phyloP scores from a whole-genome alignment of 805 yeast species.

The Jamesozyma spencerorum region DNA sequence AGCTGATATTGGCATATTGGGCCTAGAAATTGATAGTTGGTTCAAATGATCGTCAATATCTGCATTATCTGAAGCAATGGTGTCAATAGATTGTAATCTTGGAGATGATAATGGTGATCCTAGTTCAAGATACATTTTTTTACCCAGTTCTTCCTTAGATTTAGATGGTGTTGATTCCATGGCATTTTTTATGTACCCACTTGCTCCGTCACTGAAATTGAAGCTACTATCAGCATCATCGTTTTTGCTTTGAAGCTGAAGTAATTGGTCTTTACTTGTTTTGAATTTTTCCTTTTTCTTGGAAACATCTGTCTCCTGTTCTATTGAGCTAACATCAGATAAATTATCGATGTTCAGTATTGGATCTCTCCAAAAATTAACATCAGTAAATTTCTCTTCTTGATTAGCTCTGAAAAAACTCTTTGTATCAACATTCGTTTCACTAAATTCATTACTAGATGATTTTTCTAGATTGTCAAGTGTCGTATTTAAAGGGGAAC shows the following conservation, averaged over 20 bases:
- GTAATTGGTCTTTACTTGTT: conserved; percentile 4
- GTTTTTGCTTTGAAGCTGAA: conserved; percentile 3
- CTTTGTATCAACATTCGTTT: conserved; percentile 12
- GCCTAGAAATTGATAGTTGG: conserved; percentile 13
- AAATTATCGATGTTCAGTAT: conserved; percentile 51
- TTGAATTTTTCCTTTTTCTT: conserved; percentile 5
- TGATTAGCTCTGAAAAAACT: conserved; percentile 18
- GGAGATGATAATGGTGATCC: conserved; percentile 31
- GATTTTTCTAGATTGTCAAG: conserved; percentile 12
- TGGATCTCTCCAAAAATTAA: conserved; percentile 88
- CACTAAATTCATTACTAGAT: background rate
- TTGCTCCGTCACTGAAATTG: background rate
- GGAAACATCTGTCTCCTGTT: conserved; percentile 3
- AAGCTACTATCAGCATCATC: background rate
- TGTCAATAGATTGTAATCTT: conserved; percentile 13
- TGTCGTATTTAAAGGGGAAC: conserved; percentile 21
- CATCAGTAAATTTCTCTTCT: conserved; percentile 59
- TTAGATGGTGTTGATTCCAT: background rate
- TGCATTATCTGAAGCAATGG: conserved; percentile 1
- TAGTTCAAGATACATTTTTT: conserved; percentile 26
- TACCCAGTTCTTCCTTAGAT: conserved; percentile 21
- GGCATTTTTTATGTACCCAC: background rate
- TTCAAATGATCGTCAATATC: conserved; percentile 12
- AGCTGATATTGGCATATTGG: conserved; percentile 15
- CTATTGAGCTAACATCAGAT: conserved; percentile 42